phyloP scores from a whole-genome alignment of 352 stramenopile genomes.

The Albugo laibachii region DNA sequence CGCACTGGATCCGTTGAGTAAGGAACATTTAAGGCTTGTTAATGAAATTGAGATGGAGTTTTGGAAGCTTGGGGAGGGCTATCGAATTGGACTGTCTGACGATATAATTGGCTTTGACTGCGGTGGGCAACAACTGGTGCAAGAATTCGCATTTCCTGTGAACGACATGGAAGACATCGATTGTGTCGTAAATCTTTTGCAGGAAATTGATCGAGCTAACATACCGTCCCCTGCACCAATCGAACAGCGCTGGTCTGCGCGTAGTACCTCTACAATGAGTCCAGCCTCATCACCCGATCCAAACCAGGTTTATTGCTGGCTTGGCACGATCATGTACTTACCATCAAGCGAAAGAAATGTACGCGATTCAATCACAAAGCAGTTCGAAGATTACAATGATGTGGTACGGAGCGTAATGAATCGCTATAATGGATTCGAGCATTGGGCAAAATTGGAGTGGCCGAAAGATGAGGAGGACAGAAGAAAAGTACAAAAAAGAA shows the following conservation, averaged over 20 bases:
- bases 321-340: slow-evolving; percentile 97
- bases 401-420: slow-evolving; percentile 79
- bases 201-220: slow-evolving; percentile 80
- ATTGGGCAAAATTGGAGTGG: slow-evolving; percentile 96
- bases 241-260: slow-evolving; percentile 93
- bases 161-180: slow-evolving; percentile 69
- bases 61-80: slow-evolving; percentile 87
- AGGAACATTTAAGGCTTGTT: slow-evolving; percentile 83
- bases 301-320: slow-evolving; percentile 83
- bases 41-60: slow-evolving; percentile 93
- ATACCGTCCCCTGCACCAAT: slow-evolving; percentile 93
- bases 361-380: slow-evolving; percentile 65
- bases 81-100: slow-evolving; percentile 81
- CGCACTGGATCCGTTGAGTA: slow-evolving; percentile 74
- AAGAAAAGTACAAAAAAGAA: slow-evolving; percentile 32
- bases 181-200: slow-evolving; percentile 86
- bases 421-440: slow-evolving; percentile 75
- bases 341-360: slow-evolving; percentile 34
- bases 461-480: slow-evolving; percentile 25
- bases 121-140: slow-evolving; percentile 94
- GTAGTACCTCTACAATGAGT: slow-evolving; percentile 83
- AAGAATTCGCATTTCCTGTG: slow-evolving; percentile 91
- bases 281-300: slow-evolving; percentile 69
- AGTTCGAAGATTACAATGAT: slow-evolving; percentile 87
- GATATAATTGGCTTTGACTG: slow-evolving; percentile 98